These are phyloP conservation scores for Apophysomyces trapeziformis DNA, from an alignment of 371 early-diverging fungal species.

Conservation along the genomic window DNA sequence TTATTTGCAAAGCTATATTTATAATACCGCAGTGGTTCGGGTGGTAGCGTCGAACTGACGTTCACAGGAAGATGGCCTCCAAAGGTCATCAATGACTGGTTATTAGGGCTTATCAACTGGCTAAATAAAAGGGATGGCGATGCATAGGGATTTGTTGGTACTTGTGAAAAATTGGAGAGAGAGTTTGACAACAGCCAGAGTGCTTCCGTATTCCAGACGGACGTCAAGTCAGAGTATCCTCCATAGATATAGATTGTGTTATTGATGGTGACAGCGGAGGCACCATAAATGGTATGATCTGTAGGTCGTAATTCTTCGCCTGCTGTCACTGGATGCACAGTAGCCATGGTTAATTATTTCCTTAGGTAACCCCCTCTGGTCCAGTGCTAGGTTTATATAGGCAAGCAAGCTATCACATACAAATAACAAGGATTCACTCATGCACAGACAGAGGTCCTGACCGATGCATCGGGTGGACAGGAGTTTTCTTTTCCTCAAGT, in stretches of 20 bases:
- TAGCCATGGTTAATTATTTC: not conserved
- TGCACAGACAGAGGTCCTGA: not conserved
- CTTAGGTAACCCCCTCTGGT: too few species aligned
- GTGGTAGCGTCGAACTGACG: constrained; percentile 13
- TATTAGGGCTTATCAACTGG: constrained; percentile 15
- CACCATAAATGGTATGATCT: constrained; percentile 35
- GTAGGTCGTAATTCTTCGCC: constrained; percentile 40
- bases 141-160: constrained; percentile 33
- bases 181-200: constrained; percentile 28
- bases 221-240: constrained; percentile 33
- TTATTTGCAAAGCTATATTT: constrained; percentile 14
- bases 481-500: not conserved
- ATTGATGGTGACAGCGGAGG: constrained; percentile 23
- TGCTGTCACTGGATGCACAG: constrained; percentile 12
- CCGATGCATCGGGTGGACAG: constrained; percentile 1
- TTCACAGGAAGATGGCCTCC: constrained; percentile 35
- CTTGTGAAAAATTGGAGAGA: constrained; percentile 19
- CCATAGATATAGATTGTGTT: constrained; percentile 37
- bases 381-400: too few species aligned
- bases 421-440: not conserved
- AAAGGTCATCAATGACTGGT: constrained; percentile 25
- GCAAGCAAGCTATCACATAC: too few species aligned
- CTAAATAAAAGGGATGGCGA: constrained; percentile 37
- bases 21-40: constrained; percentile 36
- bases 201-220: constrained; percentile 38